Percentiles rank a stretch among this genome's conserved stretches.
Conservation (phyloP, 371 early-diverging fungal species). For the Batkoa obscura region DNA sequence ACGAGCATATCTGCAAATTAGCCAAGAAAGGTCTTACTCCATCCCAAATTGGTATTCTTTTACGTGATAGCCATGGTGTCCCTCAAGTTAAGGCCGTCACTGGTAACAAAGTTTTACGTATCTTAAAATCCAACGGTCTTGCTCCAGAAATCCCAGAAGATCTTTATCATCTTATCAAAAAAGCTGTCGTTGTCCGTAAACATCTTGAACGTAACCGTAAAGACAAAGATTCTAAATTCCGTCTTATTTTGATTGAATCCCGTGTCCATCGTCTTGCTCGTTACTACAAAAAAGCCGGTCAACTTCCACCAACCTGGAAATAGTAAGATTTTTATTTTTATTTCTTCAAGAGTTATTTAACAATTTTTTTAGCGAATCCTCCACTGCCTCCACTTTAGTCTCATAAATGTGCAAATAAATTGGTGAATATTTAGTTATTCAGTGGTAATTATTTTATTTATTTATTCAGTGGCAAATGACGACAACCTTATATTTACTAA, state of each 20-base stretch:
- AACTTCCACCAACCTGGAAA: conserved; percentile 97
- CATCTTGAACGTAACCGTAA: conserved; percentile 99
- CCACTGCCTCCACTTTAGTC: conserved; percentile 69
- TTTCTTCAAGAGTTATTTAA: not conserved
- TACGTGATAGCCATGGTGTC: conserved; percentile 97
- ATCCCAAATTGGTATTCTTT: conserved; percentile 97
- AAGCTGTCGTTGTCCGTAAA: conserved; percentile 98
- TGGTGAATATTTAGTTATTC: too few relatives aligned
- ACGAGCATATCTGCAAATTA: conserved; percentile 94
- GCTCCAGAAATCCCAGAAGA: conserved; percentile 99
- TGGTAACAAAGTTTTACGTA: conserved; percentile 91
- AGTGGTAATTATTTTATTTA: too few relatives aligned
- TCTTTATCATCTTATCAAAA: conserved; percentile 98
- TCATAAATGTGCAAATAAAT: conserved; percentile 20
- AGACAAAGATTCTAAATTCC: conserved; percentile 98
- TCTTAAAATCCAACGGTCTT: conserved; percentile 74
- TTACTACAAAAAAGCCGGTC: conserved; percentile 98
- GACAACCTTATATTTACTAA: too few relatives aligned
- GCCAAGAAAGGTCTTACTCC: conserved; percentile 99
- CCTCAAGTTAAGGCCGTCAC: conserved; percentile 92
- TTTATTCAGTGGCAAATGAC: too few relatives aligned
- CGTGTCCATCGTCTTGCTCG: conserved; percentile 98
- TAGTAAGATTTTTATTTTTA: conserved; percentile 34
- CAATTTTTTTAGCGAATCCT: conserved; percentile 37
- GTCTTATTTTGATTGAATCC: conserved; percentile 96